Base-by-base conservation (phyloP, 257 asterid species). In the Thymus quinquecostatus region DNA sequence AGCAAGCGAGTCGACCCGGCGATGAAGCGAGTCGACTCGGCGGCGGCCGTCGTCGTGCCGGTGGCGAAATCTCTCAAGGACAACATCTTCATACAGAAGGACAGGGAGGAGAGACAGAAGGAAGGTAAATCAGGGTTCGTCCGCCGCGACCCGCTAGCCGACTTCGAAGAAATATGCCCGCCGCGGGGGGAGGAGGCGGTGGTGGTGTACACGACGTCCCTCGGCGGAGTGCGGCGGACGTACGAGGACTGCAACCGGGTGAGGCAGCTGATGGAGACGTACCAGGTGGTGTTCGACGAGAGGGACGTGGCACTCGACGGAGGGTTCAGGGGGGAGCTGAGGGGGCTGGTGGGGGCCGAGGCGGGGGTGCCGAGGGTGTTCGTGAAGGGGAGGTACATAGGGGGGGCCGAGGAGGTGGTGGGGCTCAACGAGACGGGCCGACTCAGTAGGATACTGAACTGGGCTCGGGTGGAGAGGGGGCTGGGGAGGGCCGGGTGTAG, bases 401-500 rank as follows among this genome's bases (percentile, higher is more conserved):
- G 98, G 0, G 97, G 97, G 21, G 96, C 64, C 50, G 96, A 89
- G 74, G 96, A 89, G 82, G 87, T 89, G 73, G 92, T 85, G 77
- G 75, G 72, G 12, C 51, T 93, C 76, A 93, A 91, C 63, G 98
- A 93, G 72, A 84, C 80, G 55, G 93, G 91, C 1, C 77, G 87
- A 14, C 80, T 93, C 1, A 81, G 96, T 34, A 77, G 97, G 84
- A 87, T 93, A 40, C 50, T 93, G 78, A 87, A 82, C 65, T 85
- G 97, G 94, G 93, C 97, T 0, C 53, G 85, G 70, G 90, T 89
- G n/a, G 97, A 93, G 85, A 85, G 93, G 60, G 98, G 98, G 56
- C 61, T 70, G 60, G 97, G 98, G 48, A 85, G 98, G 81, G 0
- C 77, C 75, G 93, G 88, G 10, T 93, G 98, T 51, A 85, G 76